These are phyloP conservation scores for Calonectria leucothoes DNA, from an alignment of 2,329 filamentous ascomycete species.

Conservation along the genomic window DNA sequence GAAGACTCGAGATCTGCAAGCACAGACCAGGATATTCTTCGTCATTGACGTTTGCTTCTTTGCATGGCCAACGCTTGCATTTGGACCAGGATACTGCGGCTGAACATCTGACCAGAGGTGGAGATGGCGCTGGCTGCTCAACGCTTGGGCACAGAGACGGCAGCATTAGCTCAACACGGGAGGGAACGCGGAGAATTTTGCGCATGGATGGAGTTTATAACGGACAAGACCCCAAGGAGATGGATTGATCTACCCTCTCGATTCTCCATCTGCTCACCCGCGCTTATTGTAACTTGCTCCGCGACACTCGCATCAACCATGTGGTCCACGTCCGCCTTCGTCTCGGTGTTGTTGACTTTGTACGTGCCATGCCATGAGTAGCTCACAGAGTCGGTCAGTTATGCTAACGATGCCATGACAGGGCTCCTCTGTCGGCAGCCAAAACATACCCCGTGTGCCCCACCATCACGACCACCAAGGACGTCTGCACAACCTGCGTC, in stretches of 20 bases:
- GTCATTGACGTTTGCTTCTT: neutral
- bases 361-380: neutral
- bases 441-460: neutral
- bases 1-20: neutral
- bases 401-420: neutral
- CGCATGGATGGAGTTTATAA: neutral
- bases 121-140: neutral
- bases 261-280: neutral
- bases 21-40: neutral
- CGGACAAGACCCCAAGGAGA: neutral
- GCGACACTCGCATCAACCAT: neutral
- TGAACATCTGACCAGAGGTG: neutral
- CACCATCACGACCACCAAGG: neutral
- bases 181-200: neutral
- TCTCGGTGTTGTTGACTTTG: neutral
- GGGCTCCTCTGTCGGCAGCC: neutral
- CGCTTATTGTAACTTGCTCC: neutral
- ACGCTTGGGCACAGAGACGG: neutral
- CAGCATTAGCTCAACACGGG: neutral
- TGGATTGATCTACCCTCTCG: neutral
- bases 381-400: neutral
- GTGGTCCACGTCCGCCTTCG: neutral
- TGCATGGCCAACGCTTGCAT: neutral
- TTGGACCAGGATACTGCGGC: neutral
- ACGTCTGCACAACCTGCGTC: neutral